Evolutionary conservation across 2,329 filamentous ascomycete genomes (phyloP), one percentile per base, ranked within the genome.

Genomic region (Colletotrichum tropicicola): DNA sequence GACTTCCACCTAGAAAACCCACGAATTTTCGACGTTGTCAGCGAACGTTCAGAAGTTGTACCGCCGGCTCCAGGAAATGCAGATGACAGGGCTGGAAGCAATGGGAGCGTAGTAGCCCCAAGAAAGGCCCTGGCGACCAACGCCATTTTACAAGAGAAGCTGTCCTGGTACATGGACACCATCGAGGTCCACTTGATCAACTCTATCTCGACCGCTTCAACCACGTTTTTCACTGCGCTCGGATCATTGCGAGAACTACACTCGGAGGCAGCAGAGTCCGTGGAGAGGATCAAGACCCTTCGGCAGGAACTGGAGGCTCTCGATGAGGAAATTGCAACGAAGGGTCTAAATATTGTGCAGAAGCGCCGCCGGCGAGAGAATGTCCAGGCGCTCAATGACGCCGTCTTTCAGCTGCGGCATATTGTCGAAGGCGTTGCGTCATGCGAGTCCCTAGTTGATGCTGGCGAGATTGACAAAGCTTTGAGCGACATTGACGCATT

Each of bases 91-190:
- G 82, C 80, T 35, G 77, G 78, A 5, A 77, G 82, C 4, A 92
- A 90, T 74, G 89, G 88, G 5, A 82, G 81, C 53, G 79, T 85
- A 0, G 79, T 85, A 21, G 85, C 85, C 10, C 89, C 92, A 8
- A 88, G 95, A 65, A 98, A 98, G 75, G 92, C 93, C 1, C 83
- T 99, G 27, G 95, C 95, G 7, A 98, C 94, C 0, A 99, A 99
- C 78, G 96, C 96, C 0, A 99, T 99, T 63, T 78, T 99, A 35
- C 96, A 99, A 75, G 96, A 99, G 78, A 99, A 99, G 78, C 83
- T 99, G 12, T 98, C 96, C 0, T 99, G 96, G 96, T 99, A 99
- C 77, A 97, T 99, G 94, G 96, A 99, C 75, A 99, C 96, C 0
- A 94, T 99, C 21, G 96, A 99, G 75, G 93, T 99, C 58, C 96